A percentile compares a stretch with the other conserved stretches of the same genome.
phyloP scores from a whole-genome alignment of 192 early-diverging fungal genomes.

The Endogone sp. region DNA sequence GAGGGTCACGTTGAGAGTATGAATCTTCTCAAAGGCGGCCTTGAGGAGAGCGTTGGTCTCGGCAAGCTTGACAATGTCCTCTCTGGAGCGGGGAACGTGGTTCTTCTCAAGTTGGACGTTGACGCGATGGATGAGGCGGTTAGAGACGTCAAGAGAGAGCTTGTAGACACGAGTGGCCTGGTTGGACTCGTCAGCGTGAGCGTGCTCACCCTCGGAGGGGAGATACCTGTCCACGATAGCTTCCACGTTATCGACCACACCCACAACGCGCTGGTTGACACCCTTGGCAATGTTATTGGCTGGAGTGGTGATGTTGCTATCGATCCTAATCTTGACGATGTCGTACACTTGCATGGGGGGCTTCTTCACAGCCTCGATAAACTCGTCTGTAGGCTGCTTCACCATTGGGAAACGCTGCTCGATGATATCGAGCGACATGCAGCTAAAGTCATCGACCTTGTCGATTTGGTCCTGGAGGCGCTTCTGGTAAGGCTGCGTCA shows the following conservation, averaged over 20 bases:
- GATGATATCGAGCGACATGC: constrained; percentile 58
- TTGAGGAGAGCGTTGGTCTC: constrained; percentile 23
- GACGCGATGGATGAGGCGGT: constrained; percentile 25
- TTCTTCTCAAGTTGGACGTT: constrained; percentile 15
- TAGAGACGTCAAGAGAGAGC: constrained; percentile 19
- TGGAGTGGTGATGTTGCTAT: constrained; percentile 53
- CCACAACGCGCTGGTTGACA: constrained; percentile 20
- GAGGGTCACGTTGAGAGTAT: constrained; percentile 11
- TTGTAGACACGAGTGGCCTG: constrained; percentile 30
- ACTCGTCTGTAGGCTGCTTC: constrained; percentile 53
- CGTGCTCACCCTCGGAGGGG: constrained; percentile 23
- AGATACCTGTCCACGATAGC: constrained; percentile 34
- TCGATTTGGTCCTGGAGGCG: constrained; percentile 50
- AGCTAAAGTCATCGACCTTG: constrained; percentile 56
- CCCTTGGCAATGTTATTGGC: constrained; percentile 48
- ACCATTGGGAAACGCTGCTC: constrained; percentile 59
- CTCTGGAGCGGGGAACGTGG: constrained; percentile 18
- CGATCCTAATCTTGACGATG: constrained; percentile 42
- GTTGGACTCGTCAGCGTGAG: constrained; percentile 22
- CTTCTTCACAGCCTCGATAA: constrained; percentile 53
- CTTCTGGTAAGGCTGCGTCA: constrained; percentile 18
- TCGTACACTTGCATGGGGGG: constrained; percentile 34
- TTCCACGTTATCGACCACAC: constrained; percentile 55
- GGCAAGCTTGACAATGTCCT: constrained; percentile 17
- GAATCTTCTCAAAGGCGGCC: constrained; percentile 16